Conservation (phyloP, 352 stramenopile genomes). For the Phytophthora ohioensis region DNA sequence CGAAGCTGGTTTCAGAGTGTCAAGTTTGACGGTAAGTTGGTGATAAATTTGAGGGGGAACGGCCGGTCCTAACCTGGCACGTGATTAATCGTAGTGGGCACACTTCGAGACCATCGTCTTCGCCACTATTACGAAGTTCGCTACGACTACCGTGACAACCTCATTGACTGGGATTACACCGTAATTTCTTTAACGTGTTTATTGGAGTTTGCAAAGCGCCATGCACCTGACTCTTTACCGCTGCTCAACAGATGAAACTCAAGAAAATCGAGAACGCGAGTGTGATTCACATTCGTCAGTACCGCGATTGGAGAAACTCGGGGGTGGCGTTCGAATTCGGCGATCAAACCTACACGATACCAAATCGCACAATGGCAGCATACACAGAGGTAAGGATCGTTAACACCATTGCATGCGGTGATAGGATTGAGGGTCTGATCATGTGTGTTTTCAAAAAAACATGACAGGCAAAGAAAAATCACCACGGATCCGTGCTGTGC, state of each 20-base stretch:
- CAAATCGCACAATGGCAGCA: conserved; percentile 92
- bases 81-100: conserved; percentile 51
- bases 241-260: conserved; percentile 68
- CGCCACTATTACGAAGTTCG: conserved; percentile 92
- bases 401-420: neutral
- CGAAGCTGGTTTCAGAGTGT: conserved; percentile 78
- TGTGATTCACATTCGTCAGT: conserved; percentile 95
- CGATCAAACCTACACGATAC: conserved; percentile 90
- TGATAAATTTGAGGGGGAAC: neutral
- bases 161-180: conserved; percentile 97
- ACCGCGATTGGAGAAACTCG: conserved; percentile 91
- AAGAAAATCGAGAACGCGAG: conserved; percentile 88
- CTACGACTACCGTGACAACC: conserved; percentile 93
- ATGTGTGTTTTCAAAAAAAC: neutral
- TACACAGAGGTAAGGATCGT: conserved; percentile 77
- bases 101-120: conserved; percentile 88
- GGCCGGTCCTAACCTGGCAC: neutral
- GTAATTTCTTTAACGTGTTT: conserved; percentile 30
- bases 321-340: conserved; percentile 96
- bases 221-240: neutral
- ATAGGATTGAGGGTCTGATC: neutral
- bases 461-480: conserved; percentile 65
- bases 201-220: too few species aligned
- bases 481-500: conserved; percentile 81
- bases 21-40: conserved; percentile 75